Evolutionary conservation across 192 early-diverging fungal genomes (phyloP), one percentile per base, ranked within the genome.

Genomic region (Gonapodya prolifera): DNA sequence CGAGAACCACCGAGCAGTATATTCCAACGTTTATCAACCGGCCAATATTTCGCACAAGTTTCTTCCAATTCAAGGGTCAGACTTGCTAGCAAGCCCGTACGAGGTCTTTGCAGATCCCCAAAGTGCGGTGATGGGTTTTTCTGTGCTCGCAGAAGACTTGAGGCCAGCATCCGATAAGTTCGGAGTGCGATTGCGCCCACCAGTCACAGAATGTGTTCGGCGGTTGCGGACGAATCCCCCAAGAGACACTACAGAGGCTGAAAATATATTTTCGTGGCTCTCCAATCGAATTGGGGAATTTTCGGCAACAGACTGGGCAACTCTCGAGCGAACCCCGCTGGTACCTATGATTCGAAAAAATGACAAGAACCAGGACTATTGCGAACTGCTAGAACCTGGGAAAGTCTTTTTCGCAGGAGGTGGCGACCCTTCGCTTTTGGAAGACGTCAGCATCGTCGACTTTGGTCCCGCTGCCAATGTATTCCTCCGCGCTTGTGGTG

Each of bases 401-500:
- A 32, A 73, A 13, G 71, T 73, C 8, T 73, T 16, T 29, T 73
- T 73, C 8, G 18, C 71, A 13, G 71, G 28, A 73, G 28, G 28
- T 30, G 71, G 32, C 8, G 71, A 73, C 8, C 8, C 71, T 2
- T 73, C 2, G 13, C 18, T 73, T 73, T 23, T 61, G 8, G 45
- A 61, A 18, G 77, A 79, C 35, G 33, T 81, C 71, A 81, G 71
- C 34, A 88, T 84, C 30, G 82, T 91, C 34, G 91, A 94, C 79
- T 96, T 94, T 83, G 92, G 93, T 0, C 45, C 81, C 0, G 45
- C 82, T 0, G 94, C 92, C 13, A 92, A 94, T 80, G 80, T 85
- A 2, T 97, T 97, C 75, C 80, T 97, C 69, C 87, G 89, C 33
- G 85, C 88, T 0, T 97, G 95, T 77, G 95, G 95, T 71, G 92